Conservation (phyloP, 768 basidiomycete genomes). For the Xerocomellus intermedius region DNA sequence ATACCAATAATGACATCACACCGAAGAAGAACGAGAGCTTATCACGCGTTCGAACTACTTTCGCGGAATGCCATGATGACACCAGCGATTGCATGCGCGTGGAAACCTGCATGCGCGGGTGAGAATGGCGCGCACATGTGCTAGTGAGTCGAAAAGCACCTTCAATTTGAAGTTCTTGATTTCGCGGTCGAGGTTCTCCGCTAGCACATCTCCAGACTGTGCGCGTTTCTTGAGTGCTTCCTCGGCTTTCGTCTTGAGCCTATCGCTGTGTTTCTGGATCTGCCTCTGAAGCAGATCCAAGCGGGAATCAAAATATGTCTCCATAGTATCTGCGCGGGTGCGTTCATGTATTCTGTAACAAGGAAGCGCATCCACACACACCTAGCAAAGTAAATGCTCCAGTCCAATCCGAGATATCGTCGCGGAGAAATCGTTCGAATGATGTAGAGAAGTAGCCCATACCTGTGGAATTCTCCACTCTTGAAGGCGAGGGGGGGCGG, state of each 20-base stretch:
- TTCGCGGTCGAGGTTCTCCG: conserved; percentile 83
- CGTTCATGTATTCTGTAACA: neutral
- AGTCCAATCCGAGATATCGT: conserved; percentile 74
- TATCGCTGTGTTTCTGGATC: conserved; percentile 83
- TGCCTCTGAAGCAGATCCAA: conserved; percentile 79
- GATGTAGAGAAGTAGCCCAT: conserved; percentile 62
- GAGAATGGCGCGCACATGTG: neutral
- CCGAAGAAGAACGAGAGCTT: conserved; percentile 92
- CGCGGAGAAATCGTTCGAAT: conserved; percentile 72
- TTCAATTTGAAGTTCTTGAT: conserved; percentile 83
- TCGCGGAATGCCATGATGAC: conserved; percentile 89
- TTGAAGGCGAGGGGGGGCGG: conserved; percentile 39
- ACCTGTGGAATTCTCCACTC: conserved; percentile 30
- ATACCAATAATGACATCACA: conserved; percentile 84
- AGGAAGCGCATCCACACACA: conserved; percentile 37
- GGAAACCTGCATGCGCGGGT: conserved; percentile 56
- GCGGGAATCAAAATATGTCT: conserved; percentile 94
- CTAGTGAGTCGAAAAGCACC: conserved; percentile 41
- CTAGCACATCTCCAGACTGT: conserved; percentile 56
- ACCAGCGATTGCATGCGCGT: conserved; percentile 75
- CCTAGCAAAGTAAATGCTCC: conserved; percentile 86
- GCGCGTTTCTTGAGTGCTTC: conserved; percentile 68
- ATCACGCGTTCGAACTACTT: conserved; percentile 78
- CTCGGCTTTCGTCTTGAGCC: conserved; percentile 79
- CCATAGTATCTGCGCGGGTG: conserved; percentile 70